phyloP scores from a whole-genome alignment of 495 filamentous ascomycete genomes.

The Penicillium malachiteum region DNA sequence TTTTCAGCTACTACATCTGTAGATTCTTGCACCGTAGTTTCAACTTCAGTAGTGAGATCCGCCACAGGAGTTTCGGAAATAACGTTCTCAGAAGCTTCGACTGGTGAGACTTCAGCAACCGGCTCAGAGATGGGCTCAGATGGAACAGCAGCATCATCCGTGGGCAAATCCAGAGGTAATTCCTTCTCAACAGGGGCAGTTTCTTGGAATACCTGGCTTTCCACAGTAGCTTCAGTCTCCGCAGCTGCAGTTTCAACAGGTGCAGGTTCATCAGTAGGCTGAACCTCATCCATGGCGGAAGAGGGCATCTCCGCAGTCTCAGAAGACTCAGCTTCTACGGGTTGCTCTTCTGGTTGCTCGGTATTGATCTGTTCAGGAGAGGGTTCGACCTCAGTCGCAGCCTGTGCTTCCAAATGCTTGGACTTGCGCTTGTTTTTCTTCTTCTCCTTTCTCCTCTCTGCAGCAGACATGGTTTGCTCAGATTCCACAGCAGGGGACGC shows the following conservation, averaged over 20 bases:
- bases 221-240: background rate
- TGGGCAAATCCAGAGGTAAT: background rate
- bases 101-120: background rate
- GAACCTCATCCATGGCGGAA: background rate
- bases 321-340: background rate
- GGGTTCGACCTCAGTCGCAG: background rate
- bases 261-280: background rate
- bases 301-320: background rate
- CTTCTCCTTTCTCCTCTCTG: conserved; percentile 12
- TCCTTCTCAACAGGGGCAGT: background rate
- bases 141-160: background rate
- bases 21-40: background rate
- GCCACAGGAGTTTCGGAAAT: background rate
- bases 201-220: background rate
- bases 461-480: conserved; percentile 14
- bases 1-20: background rate
- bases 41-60: background rate
- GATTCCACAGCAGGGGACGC: conserved; percentile 1
- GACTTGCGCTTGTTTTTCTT: conserved; percentile 35
- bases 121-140: background rate
- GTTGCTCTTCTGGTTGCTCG: background rate
- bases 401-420: conserved; percentile 8
- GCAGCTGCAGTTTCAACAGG: background rate
- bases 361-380: background rate
- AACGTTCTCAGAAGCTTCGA: background rate